Base-by-base conservation (phyloP, 2,329 filamentous ascomycete genomes). In the Aspergillus clavatus region DNA sequence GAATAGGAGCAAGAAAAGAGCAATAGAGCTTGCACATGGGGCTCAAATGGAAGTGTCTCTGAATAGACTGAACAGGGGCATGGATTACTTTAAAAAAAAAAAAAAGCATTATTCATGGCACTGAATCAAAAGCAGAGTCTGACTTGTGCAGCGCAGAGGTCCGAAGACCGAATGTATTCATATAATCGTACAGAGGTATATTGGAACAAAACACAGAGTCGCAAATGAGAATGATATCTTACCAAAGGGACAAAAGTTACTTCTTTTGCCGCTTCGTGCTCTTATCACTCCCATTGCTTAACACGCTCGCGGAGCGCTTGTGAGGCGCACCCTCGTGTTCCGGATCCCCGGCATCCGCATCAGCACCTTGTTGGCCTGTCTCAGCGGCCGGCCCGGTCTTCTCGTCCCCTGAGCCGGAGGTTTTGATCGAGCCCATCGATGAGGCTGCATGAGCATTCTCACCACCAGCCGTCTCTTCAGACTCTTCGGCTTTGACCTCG, bases 241-340 rank as follows among this genome's bases (percentile, higher is more conserved):
- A 21, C 33, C 28, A 28, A 18, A 19, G 8, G 10, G 2, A 27
- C 16, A 38, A 19, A 35, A 43, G 43, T 47, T 58, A 68, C 45
- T 73, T 75, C 56, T 69, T 73, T 58, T 74, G 72, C 42, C 73
- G 68, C 60, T 78, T 78, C 6, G 62, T 60, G 54, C 72, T 75
- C 62, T 76, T 76, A 45, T 88, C 83, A 62, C 85, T 89, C 5
- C 72, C 71, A 12, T 75, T 72, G 63, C 87, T 91, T 42, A 94
- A 65, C 24, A 89, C 87, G 64, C 88, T 94, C 1, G 87, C 87
- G 62, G 88, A 93, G 47, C 89, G 79, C 72, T 94, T 94, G 52
- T 86, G 83, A 10, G 51, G 54, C 16, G 47, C 48, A 7, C 51
- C 48, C 27, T 60, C 56, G 37, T 38, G 44, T n/a, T n/a, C n/a